A percentile compares a stretch with the other conserved stretches of the same genome.
These are phyloP conservation scores for Geranium incanum DNA, from an alignment of 441 rosid genomes.

Conservation along the genomic window DNA sequence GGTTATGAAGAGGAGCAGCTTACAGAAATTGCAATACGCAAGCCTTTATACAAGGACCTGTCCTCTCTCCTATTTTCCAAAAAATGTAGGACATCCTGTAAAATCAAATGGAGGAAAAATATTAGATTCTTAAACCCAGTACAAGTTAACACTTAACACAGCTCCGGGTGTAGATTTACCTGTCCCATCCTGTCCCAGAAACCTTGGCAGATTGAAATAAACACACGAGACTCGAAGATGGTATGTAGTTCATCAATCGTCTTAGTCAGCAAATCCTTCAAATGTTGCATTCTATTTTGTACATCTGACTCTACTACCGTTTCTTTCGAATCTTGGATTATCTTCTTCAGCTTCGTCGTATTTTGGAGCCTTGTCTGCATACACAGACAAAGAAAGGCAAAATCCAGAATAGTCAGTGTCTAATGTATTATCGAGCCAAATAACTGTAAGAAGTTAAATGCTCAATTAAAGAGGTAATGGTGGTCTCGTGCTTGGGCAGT, in stretches of 20 bases:
- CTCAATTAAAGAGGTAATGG: neutral
- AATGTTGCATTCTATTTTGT: slow-evolving; percentile 63
- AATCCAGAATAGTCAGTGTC: slow-evolving; percentile 5
- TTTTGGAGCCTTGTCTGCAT: slow-evolving; percentile 65
- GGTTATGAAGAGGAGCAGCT: slow-evolving; percentile 23
- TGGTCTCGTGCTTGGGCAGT: neutral
- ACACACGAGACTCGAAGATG: slow-evolving; percentile 64
- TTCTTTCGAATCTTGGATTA: slow-evolving; percentile 85
- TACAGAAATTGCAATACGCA: slow-evolving; percentile 79
- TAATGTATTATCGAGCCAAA: neutral
- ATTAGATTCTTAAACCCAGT: neutral
- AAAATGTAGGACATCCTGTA: slow-evolving; percentile 76
- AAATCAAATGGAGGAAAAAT: slow-evolving; percentile 7
- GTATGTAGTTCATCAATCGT: slow-evolving; percentile 70
- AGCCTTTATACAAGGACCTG: slow-evolving; percentile 93
- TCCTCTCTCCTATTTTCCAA: slow-evolving; percentile 90
- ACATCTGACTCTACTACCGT: slow-evolving; percentile 74
- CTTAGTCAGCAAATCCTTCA: slow-evolving; percentile 67
- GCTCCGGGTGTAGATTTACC: slow-evolving; percentile 29
- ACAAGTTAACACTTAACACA: neutral
- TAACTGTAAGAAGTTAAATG: neutral
- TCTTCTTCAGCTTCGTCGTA: slow-evolving; percentile 76
- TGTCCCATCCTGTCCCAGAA: slow-evolving; percentile 98
- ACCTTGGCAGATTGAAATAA: slow-evolving; percentile 73
- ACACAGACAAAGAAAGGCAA: slow-evolving; percentile 5